Conservation (phyloP, 441 rosid genomes). For the Metrosideros polymorpha region DNA sequence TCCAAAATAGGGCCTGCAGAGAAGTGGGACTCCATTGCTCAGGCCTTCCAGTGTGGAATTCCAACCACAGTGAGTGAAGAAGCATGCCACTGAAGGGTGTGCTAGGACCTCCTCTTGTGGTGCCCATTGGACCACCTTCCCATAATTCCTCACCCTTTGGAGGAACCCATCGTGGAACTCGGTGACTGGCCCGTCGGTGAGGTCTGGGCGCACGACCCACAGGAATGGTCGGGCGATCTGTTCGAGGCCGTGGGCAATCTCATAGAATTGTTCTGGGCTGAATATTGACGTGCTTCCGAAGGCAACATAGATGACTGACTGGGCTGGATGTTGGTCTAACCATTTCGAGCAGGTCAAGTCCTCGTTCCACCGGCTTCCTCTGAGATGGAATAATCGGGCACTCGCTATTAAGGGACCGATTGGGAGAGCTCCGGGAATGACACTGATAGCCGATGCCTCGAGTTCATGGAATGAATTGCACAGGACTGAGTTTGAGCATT, state of each 20-base stretch:
- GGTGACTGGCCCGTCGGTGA: neutral
- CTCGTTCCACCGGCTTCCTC: constrained; percentile 8
- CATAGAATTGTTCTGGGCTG: constrained; percentile 16
- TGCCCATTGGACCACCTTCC: constrained; percentile 35
- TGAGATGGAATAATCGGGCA: neutral
- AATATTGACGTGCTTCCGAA: constrained; percentile 21
- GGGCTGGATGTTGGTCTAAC: constrained; percentile 15
- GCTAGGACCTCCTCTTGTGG: constrained; percentile 38
- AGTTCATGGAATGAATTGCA: neutral
- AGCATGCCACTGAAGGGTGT: constrained; percentile 34
- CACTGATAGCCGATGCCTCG: neutral
- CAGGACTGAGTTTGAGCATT: neutral
- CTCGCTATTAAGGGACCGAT: neutral
- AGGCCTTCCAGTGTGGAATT: constrained; percentile 41
- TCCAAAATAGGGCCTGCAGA: constrained; percentile 27
- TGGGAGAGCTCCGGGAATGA: neutral
- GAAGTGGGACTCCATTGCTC: constrained; percentile 29
- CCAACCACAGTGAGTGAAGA: constrained; percentile 49
- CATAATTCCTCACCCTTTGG: constrained; percentile 1
- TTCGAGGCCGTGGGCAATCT: constrained; percentile 18
- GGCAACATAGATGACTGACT: constrained; percentile 21
- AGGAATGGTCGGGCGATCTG: constrained; percentile 9
- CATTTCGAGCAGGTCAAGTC: constrained; percentile 18
- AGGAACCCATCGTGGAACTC: constrained; percentile 6
- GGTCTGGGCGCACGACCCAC: constrained; percentile 16